Base-by-base conservation (phyloP, 148 eudicot genomes). In the Nepenthes gracilis region DNA sequence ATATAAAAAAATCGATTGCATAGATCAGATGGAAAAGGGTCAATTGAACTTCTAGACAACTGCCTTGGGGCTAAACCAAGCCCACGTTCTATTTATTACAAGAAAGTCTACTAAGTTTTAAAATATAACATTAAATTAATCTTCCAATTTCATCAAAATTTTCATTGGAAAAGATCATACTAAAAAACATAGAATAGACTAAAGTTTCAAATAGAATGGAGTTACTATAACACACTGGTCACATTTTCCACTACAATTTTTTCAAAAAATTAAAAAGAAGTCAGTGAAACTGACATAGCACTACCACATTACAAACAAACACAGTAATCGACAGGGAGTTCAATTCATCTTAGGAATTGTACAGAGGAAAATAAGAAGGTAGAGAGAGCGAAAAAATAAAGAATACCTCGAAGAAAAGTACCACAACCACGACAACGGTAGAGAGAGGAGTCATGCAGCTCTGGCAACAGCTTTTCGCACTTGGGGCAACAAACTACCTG, bases 351-450 rank as follows among this genome's bases (percentile, higher is more conserved):
- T 23, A 23, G 23, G 23, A 23, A 23, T 23, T 23, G 23, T 23
- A 23, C 23, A 23, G 4, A 8, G 45, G 8, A 40, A 40, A 12
- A 49, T 2, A 49, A 49, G 13, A 11, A 5, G 45, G 51, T 10
- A 52, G 12, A 56, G 61, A 67, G 49, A 23, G 50, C 33, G 58
- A 51, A 68, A 37, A 45, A n/a, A 23, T 23, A 23, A 23, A 23
- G 23, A 14, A 12, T 82, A 94, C 99, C 97, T 71, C 75, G 60
- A 60, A 86, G 85, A 70, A 86, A 75, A 74, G 95, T 80, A 38
- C 95, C 95, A 78, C 97, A 93, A 10, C 89, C 87, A 58, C 89
- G 89, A 78, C 99, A 86, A 69, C 77, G 78, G 68, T 86, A 89
- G 63, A 93, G 80, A 72, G 92, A 76, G 76, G 68, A 80, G 58